Evolutionary conservation across 495 filamentous ascomycete genomes (phyloP), one percentile per base, ranked within the genome.

Genomic region (Hypoxylon lenormandii): DNA sequence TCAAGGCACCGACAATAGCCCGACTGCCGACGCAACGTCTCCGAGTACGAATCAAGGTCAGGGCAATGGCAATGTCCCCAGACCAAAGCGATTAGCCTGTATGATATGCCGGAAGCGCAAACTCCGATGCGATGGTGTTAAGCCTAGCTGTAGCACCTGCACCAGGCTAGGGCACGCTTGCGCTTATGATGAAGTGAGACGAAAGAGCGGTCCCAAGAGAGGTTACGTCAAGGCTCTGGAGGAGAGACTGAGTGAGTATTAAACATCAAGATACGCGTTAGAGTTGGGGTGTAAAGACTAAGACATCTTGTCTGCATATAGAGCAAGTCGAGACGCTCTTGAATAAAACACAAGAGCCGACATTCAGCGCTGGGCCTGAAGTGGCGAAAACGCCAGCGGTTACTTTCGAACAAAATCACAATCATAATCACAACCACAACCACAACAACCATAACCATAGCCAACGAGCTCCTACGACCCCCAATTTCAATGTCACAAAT

Each of bases 221-320:
- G 95, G 95, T 64, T 98, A 99, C 79, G 96, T 99, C 60, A 99
- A 98, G 83, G 92, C 94, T 54, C 76, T 99, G 75, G 96, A 98
- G 80, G 94, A 96, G 61, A 87, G 96, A 72, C 80, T 99, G 73
- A 93, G 94, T 97, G 84, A 76, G 88, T 76, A 53, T 42, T 30
- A 30, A 51, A 65, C 43, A 48, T 15, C 51, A 23, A 33, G 37
- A 50, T 23, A 42, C 36, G 4, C 23, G 22, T 59, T 28, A 60
- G 54, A 55, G 59, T 26, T 36, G 21, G 30, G 22, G 16, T 18
- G 23, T 45, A 21, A 16, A 40, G 40, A 58, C 71, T 74, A 65
- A 75, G 54, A 68, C 48, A 0, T 72, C 22, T 16, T 22, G 19
- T n/a, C 58, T 46, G 22, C 51, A 15, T 73, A 59, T 65, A 97